Base-by-base conservation (phyloP, 495 filamentous ascomycete genomes). In the Penicillium arizonense region DNA sequence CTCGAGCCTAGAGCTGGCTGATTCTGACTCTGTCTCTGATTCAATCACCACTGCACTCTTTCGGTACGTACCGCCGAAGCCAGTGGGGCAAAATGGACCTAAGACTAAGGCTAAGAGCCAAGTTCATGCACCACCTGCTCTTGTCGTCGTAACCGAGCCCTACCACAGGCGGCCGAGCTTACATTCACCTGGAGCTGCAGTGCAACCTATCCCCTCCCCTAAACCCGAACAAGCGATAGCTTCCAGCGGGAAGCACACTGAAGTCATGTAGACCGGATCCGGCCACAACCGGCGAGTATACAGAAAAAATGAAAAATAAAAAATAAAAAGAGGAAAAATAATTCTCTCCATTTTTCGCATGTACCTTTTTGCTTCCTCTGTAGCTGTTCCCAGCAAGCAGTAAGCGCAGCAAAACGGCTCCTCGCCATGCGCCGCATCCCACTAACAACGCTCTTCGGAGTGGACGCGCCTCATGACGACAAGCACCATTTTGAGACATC, bases 401-500 rank as follows among this genome's bases (percentile, higher is more conserved):
- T 30, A 9, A 10, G 7, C 28, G 9, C 2, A 5, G 9, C 6
- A 5, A 30, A 30, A 7, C 28, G 18, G 18, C 7, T 2, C 43
- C 21, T 23, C 26, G 38, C 40, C 33, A 72, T 67, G 64, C 47
- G 56, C 35, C 53, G 49, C 30, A 38, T 56, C 35, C 43, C 62
- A 30, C 24, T 55, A 39, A 44, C 61, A 23, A 50, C 38, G 16
- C 60, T 74, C 33, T 59, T 70, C 48, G 61, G 66, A 20, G 67
- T 56, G 23, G 61, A 67, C 50, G 59, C 61, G 3, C 41, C 61
- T 38, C 83, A 77, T 64, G 87, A 89, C 64, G 72, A 77, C 24
- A 69, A 72, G 14, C 76, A 87, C 63, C 83, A 82, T 54, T 90
- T 84, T 69, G 81, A 82, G 63, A 91, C 88, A 12, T 91, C 88